These are phyloP conservation scores for Dentipellis fragilis DNA, from an alignment of 768 basidiomycete species.

Conservation along the genomic window DNA sequence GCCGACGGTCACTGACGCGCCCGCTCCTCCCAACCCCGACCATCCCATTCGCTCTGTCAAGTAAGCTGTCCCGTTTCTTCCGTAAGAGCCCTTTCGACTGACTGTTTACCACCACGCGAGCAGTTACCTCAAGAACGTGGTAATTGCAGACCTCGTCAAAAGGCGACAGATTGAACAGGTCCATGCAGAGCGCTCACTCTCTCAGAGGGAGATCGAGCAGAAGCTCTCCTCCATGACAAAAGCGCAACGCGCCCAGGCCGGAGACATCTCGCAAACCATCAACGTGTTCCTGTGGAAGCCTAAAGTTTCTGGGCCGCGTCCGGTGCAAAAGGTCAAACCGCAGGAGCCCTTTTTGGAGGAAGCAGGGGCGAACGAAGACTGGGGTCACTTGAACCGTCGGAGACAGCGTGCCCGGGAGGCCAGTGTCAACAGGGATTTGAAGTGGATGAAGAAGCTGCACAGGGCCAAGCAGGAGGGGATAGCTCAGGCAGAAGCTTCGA, in stretches of 20 bases:
- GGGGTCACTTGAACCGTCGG: conserved; percentile 46
- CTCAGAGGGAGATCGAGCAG: conserved; percentile 19
- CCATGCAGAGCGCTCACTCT: conserved; percentile 22
- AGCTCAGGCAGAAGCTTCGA: background rate
- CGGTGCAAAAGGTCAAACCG: background rate
- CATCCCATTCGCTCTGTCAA: conserved; percentile 46
- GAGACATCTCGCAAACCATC: conserved; percentile 6
- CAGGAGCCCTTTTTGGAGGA: conserved; percentile 23
- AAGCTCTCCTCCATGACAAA: conserved; percentile 15
- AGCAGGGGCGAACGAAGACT: conserved; percentile 41
- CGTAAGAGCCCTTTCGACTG: background rate
- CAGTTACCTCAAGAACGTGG: conserved; percentile 46
- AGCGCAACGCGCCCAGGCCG: conserved; percentile 13
- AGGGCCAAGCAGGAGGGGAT: conserved; percentile 9
- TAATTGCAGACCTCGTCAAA: conserved; percentile 38
- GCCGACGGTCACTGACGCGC: no score
- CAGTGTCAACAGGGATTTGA: conserved; percentile 35
- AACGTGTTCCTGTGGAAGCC: conserved; percentile 34
- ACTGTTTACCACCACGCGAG: background rate
- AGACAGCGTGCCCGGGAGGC: conserved; percentile 35
- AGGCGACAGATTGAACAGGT: conserved; percentile 34
- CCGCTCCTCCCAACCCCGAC: conserved; percentile 23
- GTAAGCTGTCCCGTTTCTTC: conserved; percentile 22
- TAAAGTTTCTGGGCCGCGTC: background rate
- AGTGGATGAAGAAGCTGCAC: conserved; percentile 27